These are phyloP conservation scores for Kwoniella sp. DNA, from an alignment of 768 basidiomycete species.

Conservation along the genomic window DNA sequence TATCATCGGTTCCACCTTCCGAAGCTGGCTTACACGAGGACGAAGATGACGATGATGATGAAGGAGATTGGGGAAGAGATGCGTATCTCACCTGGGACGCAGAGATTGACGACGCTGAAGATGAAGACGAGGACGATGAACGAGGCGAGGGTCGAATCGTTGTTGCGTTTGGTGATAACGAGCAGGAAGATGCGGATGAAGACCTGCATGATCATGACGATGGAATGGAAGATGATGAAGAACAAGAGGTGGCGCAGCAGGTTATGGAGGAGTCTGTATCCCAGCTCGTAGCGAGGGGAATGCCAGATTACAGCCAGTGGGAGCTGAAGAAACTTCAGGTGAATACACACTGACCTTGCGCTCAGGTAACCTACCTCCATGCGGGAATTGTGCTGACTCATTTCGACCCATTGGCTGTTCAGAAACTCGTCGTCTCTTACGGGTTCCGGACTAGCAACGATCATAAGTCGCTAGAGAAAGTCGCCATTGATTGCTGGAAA, in stretches of 20 bases:
- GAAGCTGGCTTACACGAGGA: slow-evolving; percentile 17
- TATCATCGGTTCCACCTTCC: slow-evolving; percentile 16
- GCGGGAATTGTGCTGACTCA: too few relatives aligned
- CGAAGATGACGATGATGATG: slow-evolving; percentile 30
- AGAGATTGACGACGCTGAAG: background rate
- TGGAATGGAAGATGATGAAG: slow-evolving; percentile 9
- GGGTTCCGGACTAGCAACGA: slow-evolving; percentile 35
- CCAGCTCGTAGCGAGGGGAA: slow-evolving; percentile 33
- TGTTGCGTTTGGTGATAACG: background rate
- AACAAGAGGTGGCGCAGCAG: slow-evolving; percentile 5
- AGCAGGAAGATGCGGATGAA: background rate
- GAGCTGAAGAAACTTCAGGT: slow-evolving; percentile 39
- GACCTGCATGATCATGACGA: slow-evolving; percentile 8
- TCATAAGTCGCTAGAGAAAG: slow-evolving; percentile 24
- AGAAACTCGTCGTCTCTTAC: slow-evolving; percentile 29
- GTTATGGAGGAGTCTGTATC: slow-evolving; percentile 7
- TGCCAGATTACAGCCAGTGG: slow-evolving; percentile 47
- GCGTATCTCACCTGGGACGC: slow-evolving; percentile 15
- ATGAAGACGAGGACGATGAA: background rate
- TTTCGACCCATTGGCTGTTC: too few relatives aligned
- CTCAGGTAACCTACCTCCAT: too few relatives aligned
- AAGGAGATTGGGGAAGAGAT: slow-evolving; percentile 39
- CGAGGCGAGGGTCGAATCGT: background rate
- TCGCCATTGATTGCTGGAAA: slow-evolving; percentile 41
- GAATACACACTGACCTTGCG: background rate